A percentile compares a stretch with the other conserved stretches of the same genome.
These are phyloP conservation scores for Arthromyces matolae DNA, from an alignment of 768 basidiomycete species.

Conservation along the genomic window DNA sequence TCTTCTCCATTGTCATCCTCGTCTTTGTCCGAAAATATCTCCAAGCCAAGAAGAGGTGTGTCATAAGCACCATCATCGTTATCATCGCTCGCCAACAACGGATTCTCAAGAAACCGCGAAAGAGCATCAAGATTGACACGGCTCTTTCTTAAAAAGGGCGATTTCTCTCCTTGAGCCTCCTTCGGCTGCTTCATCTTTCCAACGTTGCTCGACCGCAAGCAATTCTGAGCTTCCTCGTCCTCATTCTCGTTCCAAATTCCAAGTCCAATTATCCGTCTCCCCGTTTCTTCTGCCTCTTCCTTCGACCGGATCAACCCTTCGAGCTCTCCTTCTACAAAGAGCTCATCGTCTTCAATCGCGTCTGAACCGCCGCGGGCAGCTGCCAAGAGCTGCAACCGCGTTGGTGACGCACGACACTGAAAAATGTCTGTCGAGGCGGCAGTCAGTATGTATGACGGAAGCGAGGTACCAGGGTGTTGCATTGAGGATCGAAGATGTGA, in stretches of 20 bases:
- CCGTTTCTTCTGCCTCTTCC: conserved; percentile 43
- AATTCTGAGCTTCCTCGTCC: conserved; percentile 14
- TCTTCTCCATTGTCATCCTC: conserved; percentile 9
- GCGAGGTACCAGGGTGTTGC: too few relatives aligned
- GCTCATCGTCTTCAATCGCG: conserved; percentile 62
- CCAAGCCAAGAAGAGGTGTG: conserved; percentile 14
- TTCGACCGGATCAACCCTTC: conserved; percentile 56
- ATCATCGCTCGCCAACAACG: conserved; percentile 19
- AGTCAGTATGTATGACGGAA: conserved; percentile 49
- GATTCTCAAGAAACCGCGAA: conserved; percentile 42
- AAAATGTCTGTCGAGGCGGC: conserved; percentile 27
- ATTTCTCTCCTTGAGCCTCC: not conserved
- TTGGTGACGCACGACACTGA: conserved; percentile 36
- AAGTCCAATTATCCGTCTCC: conserved; percentile 31
- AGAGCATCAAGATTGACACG: conserved; percentile 59
- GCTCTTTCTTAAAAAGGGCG: conserved; percentile 30
- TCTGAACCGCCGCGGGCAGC: conserved; percentile 49
- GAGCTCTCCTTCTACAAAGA: conserved; percentile 67
- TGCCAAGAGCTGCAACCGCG: conserved; percentile 64
- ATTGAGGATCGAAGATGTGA: not conserved
- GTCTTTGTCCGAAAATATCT: conserved; percentile 10
- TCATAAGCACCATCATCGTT: conserved; percentile 4
- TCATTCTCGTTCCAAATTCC: conserved; percentile 30
- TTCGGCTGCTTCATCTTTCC: too few relatives aligned
- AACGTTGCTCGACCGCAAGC: too few relatives aligned